These are phyloP conservation scores for Aquilaria yunnanensis DNA, from an alignment of 345 rosid species.

Conservation along the genomic window DNA sequence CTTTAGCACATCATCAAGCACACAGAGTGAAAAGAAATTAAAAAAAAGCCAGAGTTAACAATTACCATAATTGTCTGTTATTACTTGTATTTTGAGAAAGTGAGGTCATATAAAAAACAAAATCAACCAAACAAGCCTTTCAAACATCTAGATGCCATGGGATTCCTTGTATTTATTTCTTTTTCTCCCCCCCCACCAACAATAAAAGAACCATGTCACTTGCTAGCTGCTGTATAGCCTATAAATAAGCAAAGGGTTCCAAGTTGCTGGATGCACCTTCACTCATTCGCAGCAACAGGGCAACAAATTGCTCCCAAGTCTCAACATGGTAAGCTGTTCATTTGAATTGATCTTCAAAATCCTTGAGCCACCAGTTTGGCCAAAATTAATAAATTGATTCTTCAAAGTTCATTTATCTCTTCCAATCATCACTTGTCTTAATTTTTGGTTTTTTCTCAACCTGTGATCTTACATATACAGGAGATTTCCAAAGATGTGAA, in stretches of 20 bases:
- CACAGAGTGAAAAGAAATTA: background rate
- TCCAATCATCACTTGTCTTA: background rate
- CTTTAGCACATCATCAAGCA: background rate
- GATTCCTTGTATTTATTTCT: constrained; percentile 17
- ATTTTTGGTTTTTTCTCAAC: background rate
- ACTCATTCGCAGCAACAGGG: background rate
- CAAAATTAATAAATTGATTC: too few species aligned
- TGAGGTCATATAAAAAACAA: constrained; percentile 6
- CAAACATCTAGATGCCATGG: constrained; percentile 13
- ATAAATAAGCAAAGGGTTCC: background rate
- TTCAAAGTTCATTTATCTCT: background rate
- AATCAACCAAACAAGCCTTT: background rate
- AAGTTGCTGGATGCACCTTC: background rate
- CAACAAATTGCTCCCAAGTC: background rate
- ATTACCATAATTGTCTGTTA: background rate
- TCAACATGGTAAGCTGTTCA: constrained; percentile 21
- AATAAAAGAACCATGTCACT: background rate
- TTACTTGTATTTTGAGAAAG: background rate
- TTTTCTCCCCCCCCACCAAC: constrained; percentile 8
- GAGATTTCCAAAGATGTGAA: constrained; percentile 22
- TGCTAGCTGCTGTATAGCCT: background rate
- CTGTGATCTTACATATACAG: constrained; percentile 28
- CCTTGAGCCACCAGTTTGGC: too few species aligned
- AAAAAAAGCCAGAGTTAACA: background rate
- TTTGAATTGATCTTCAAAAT: background rate